A percentile compares a stretch with the other conserved stretches of the same genome.
These are phyloP conservation scores for Triticum urartu DNA, from an alignment of 176 grass and related monocot species.

Conservation along the genomic window DNA sequence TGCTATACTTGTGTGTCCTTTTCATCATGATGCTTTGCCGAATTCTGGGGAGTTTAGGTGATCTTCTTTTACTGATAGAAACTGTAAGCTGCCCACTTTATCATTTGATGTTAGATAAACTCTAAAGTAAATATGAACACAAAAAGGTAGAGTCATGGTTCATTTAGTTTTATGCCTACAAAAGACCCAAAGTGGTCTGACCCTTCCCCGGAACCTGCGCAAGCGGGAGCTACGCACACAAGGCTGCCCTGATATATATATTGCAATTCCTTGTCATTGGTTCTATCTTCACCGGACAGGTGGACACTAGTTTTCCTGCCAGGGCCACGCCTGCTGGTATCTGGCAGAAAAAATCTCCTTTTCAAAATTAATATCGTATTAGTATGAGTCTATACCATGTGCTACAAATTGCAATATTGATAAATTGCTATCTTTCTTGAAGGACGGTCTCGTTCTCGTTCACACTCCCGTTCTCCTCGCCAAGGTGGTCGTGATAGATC, in stretches of 20 bases:
- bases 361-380: not conserved
- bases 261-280: not conserved
- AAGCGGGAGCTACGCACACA: too few species aligned
- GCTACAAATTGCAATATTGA: not conserved
- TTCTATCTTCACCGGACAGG: not conserved
- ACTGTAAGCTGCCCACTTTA: not conserved
- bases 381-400: not conserved
- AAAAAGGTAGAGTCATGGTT: not conserved
- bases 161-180: not conserved
- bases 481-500: conserved; percentile 51
- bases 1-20: not conserved
- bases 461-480: conserved; percentile 56
- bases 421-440: conserved; percentile 7
- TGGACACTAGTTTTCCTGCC: not conserved
- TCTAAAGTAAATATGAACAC: not conserved
- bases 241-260: not conserved
- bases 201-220: too few species aligned
- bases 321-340: not conserved
- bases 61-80: not conserved
- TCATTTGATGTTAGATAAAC: not conserved
- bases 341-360: not conserved
- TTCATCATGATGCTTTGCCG: conserved; percentile 9
- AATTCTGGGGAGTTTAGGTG: not conserved
- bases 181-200: too few species aligned
- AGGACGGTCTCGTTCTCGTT: conserved; percentile 65